These are phyloP conservation scores for Cystobasidiaceae sp. DNA, from an alignment of 1,284 basidiomycete species.

Conservation along the genomic window DNA sequence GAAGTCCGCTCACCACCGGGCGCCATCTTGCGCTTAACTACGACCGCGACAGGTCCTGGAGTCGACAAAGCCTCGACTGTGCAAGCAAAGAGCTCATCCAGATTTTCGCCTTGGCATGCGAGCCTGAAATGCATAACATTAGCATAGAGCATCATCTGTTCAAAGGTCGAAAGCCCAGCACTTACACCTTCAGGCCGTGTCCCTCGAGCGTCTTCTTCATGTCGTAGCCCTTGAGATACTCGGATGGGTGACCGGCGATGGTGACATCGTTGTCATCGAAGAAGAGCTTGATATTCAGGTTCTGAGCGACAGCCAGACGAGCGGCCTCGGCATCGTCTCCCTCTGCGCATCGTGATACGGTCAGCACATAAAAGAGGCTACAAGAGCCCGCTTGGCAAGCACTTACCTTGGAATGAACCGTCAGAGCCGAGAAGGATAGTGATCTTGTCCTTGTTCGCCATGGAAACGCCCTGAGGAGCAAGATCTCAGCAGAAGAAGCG, in stretches of 20 bases:
- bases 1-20: conserved; percentile 52
- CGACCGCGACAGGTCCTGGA: conserved; percentile 70
- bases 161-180: not conserved
- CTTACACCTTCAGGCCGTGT: conserved; percentile 65
- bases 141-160: too few species aligned
- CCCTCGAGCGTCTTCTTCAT: conserved; percentile 66
- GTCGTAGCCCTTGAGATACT: conserved; percentile 72
- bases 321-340: conserved; percentile 83
- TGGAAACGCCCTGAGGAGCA: conserved; percentile 66
- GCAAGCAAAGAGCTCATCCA: conserved; percentile 67
- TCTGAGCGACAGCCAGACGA: conserved; percentile 70
- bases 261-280: conserved; percentile 84
- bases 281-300: conserved; percentile 71
- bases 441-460: conserved; percentile 68
- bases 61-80: conserved; percentile 56
- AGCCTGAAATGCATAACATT: conserved; percentile 45
- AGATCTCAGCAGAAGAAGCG: too few species aligned
- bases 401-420: conserved; percentile 63
- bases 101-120: conserved; percentile 66
- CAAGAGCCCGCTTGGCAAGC: not conserved
- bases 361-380: too few species aligned
- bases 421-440: conserved; percentile 78
- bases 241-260: conserved; percentile 61
- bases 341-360: too few species aligned
- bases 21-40: conserved; percentile 71